phyloP scores from a whole-genome alignment of 768 basidiomycete genomes.

The Suillus plorans region DNA sequence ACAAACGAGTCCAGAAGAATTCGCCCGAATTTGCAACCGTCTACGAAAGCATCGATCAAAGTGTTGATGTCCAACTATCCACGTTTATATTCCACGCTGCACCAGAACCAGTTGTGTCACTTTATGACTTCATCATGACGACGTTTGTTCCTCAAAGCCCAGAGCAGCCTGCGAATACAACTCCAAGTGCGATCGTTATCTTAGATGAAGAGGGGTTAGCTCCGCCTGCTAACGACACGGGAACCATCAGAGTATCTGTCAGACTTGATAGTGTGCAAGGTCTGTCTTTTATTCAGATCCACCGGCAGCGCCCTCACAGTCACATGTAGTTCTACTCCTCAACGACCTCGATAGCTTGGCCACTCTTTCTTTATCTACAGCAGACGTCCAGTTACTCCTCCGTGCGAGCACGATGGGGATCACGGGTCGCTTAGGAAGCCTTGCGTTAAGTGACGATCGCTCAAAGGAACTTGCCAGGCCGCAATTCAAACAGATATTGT shows the following conservation, averaged over 20 bases:
- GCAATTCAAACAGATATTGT: slow-evolving; percentile 82
- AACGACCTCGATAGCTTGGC: slow-evolving; percentile 71
- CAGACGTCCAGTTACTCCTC: slow-evolving; percentile 78
- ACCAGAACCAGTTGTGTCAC: slow-evolving; percentile 84
- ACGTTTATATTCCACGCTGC: slow-evolving; percentile 87
- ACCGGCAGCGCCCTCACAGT: slow-evolving; percentile 12
- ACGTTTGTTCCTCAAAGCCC: slow-evolving; percentile 72
- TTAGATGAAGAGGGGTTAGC: neutral
- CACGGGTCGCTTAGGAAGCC: slow-evolving; percentile 77
- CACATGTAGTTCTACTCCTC: slow-evolving; percentile 65
- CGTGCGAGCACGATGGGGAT: slow-evolving; percentile 73
- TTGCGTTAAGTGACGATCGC: slow-evolving; percentile 79
- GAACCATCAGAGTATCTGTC: slow-evolving; percentile 78
- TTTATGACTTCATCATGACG: slow-evolving; percentile 97
- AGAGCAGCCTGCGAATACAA: slow-evolving; percentile 11
- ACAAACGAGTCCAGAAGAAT: slow-evolving; percentile 73
- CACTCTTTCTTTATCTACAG: slow-evolving; percentile 87
- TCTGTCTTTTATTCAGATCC: slow-evolving; percentile 30
- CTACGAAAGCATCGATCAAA: slow-evolving; percentile 87
- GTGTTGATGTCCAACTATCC: slow-evolving; percentile 81
- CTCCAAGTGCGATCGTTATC: slow-evolving; percentile 11
- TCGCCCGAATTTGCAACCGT: slow-evolving; percentile 83
- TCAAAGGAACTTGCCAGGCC: slow-evolving; percentile 47
- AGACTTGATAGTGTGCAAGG: slow-evolving; percentile 85
- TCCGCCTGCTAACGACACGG: slow-evolving; percentile 22